Conservation (phyloP, 148 eudicot genomes). For the Chenopodium album region DNA sequence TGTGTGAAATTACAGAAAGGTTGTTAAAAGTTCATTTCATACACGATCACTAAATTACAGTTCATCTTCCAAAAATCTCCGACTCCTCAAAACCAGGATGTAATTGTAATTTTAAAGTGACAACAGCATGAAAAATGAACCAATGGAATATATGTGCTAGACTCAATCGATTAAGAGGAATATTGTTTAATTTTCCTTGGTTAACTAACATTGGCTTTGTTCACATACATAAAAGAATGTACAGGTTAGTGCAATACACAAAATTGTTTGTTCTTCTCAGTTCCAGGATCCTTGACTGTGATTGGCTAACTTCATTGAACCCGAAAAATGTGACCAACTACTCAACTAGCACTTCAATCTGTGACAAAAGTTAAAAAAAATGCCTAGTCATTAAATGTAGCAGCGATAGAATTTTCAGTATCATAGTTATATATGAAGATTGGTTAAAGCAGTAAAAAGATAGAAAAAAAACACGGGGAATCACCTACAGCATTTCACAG, state of each 20-base stretch:
- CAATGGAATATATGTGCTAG: background rate
- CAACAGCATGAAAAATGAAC: conserved; percentile 8
- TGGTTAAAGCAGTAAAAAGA: background rate
- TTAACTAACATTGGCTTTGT: background rate
- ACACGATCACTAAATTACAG: too few relatives aligned
- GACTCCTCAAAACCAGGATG: background rate
- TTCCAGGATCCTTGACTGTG: conserved; percentile 11
- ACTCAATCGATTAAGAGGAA: background rate
- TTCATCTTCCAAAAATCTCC: background rate
- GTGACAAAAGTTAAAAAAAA: background rate
- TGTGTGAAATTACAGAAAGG: too few relatives aligned
- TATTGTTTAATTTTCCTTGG: background rate
- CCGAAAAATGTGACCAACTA: background rate
- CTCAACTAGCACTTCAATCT: conserved; percentile 8
- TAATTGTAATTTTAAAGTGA: background rate
- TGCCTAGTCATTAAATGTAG: background rate
- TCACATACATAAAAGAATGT: background rate
- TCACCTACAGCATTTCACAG: conserved; percentile 32
- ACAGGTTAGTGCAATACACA: background rate
- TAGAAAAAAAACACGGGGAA: background rate
- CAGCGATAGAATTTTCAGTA: background rate
- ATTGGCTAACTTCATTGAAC: background rate
- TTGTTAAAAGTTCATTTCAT: too few relatives aligned
- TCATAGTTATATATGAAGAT: background rate
- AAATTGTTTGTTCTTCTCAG: conserved; percentile 9